Base-by-base conservation (phyloP, 441 rosid species). In the Euphorbia corollata region DNA sequence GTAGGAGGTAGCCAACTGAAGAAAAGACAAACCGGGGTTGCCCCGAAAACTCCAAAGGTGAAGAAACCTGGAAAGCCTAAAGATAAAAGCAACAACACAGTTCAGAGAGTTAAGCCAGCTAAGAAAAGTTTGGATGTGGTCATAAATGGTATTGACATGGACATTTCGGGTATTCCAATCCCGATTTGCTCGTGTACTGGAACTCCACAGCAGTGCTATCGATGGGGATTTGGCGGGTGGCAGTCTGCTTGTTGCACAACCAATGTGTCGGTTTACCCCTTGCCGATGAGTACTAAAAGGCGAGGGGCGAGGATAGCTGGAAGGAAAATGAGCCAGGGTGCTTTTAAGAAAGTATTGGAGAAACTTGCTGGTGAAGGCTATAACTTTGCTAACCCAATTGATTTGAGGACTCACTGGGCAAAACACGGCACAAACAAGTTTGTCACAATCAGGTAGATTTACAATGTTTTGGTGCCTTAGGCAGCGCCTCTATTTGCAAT, bases 171-270 rank as follows among this genome's bases (percentile, higher is more conserved):
- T 63, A 84, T 92, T 68, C 97, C 98, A 0, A 92, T 90, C 65
- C 98, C 98, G 0, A 89, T 88, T 20, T 92, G 98, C 77, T 84
- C 98, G 0, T 92, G 98, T 71, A 92, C 98, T 30, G 96, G 97
- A 59, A 60, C 71, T 41, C 78, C 95, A 39, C 97, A 88, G 73
- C 97, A 84, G 59, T 90, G 97, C 47, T 92, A 92, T 59, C 80
- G 98, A 34, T 92, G 98, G 97, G 97, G 98, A 12, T 90, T 92
- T 59, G 98, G 98, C 4, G 98, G 98, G 60, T 92, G 98, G 98
- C 98, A 92, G 63, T 92, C 98, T 0, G 92, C 96, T 0, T 92
- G 97, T 48, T 92, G 98, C 71, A 92, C 97, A 0, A 90, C 97
- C 0, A 86, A 87, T 72, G 86, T 90, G 9, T 92, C 98, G 3